phyloP scores from a whole-genome alignment of 1,139 yeast genomes.

The Suhomyces maxii region DNA sequence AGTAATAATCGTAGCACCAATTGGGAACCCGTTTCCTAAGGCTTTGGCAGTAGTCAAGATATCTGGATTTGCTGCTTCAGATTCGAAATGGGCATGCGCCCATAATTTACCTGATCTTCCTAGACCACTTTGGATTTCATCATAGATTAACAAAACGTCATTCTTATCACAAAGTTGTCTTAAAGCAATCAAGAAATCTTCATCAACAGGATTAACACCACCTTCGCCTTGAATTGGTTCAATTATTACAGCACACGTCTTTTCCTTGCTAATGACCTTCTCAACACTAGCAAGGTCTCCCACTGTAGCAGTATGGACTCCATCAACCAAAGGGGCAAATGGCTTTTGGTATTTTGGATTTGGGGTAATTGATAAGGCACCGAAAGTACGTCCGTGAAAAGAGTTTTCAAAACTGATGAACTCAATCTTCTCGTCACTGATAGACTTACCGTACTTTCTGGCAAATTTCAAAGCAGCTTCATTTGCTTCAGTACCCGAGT shows the following conservation, averaged over 20 bases:
- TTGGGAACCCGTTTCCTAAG: constrained; percentile 96
- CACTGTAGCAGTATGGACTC: constrained; percentile 65
- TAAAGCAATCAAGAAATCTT: constrained; percentile 64
- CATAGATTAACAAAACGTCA: constrained; percentile 79
- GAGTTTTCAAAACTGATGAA: constrained; percentile 83
- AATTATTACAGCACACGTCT: constrained; percentile 88
- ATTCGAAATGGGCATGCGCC: constrained; percentile 80
- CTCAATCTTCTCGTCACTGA: constrained; percentile 60
- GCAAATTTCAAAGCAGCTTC: constrained; percentile 98
- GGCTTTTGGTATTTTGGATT: constrained; percentile 91
- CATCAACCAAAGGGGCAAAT: constrained; percentile 86
- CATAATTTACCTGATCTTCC: constrained; percentile 91
- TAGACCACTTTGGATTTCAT: constrained; percentile 95
- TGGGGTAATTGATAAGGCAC: constrained; percentile 88
- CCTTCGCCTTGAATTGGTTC: constrained; percentile 99
- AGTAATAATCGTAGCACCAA: constrained; percentile 88
- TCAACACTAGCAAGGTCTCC: constrained; percentile 62
- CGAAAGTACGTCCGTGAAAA: constrained; percentile 95
- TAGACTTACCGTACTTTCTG: constrained; percentile 71
- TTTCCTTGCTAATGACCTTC: constrained; percentile 55
- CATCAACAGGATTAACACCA: constrained; percentile 71
- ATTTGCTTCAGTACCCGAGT: constrained; percentile 96
- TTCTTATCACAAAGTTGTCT: constrained; percentile 67
- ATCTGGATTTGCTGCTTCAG: constrained; percentile 81
- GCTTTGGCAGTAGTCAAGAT: constrained; percentile 94